Conservation (phyloP, 129 eudicot species). For the Sambucus nigra region DNA sequence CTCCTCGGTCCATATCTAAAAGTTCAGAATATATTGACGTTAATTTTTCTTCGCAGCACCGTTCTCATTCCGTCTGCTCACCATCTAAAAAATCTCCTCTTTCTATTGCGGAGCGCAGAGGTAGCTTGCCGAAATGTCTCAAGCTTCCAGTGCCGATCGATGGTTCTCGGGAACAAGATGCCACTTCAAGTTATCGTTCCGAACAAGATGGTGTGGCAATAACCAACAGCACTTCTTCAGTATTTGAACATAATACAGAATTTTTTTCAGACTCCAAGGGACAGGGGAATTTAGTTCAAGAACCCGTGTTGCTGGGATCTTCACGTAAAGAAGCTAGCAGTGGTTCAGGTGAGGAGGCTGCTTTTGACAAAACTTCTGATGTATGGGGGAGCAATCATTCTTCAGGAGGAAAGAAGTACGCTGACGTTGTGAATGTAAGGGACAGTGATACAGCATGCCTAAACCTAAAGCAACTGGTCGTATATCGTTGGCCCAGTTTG, state of each 20-base stretch:
- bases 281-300: background rate
- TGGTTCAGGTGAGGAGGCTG: conserved; percentile 1
- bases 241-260: conserved; percentile 8
- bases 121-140: conserved; percentile 43
- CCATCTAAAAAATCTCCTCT: conserved; percentile 45
- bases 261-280: conserved; percentile 8
- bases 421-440: conserved; percentile 3
- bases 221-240: conserved; percentile 8
- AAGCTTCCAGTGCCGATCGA: conserved; percentile 42
- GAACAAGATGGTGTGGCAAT: conserved; percentile 11
- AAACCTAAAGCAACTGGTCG: conserved; percentile 21
- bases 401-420: conserved; percentile 18
- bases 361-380: conserved; percentile 10
- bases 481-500: conserved; percentile 61
- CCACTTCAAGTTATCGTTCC: conserved; percentile 8
- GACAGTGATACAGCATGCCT: conserved; percentile 12
- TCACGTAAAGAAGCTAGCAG: conserved; percentile 6
- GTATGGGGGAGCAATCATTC: conserved; percentile 9
- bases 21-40: conserved; percentile 54
- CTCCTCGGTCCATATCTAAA: conserved; percentile 47
- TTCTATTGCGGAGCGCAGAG: conserved; percentile 84
- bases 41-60: conserved; percentile 33
- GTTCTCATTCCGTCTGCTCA: conserved; percentile 22
- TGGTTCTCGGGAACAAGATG: conserved; percentile 20
- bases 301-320: conserved; percentile 15